These are phyloP conservation scores for Zizania latifolia DNA, from an alignment of 176 grass and related monocot genomes.

Conservation along the genomic window DNA sequence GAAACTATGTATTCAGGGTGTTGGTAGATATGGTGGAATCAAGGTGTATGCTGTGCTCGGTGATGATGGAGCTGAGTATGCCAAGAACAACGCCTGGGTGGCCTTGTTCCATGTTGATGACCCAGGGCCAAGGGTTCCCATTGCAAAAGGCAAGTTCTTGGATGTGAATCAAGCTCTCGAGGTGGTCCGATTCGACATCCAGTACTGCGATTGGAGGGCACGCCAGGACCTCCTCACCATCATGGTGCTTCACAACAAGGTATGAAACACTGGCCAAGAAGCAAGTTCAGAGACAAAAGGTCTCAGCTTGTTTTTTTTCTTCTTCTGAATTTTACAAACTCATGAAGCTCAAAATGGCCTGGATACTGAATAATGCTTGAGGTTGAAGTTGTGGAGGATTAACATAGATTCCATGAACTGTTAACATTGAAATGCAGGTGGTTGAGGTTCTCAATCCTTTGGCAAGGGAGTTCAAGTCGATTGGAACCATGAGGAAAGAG, in stretches of 20 bases:
- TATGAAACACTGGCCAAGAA: not conserved
- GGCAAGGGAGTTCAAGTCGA: constrained; percentile 86
- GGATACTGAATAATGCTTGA: not conserved
- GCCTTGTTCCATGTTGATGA: constrained; percentile 85
- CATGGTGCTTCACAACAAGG: constrained; percentile 94
- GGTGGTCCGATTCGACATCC: constrained; percentile 89
- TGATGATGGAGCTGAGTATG: constrained; percentile 43
- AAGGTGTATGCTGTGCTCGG: constrained; percentile 73
- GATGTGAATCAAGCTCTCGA: constrained; percentile 90
- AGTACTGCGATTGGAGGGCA: constrained; percentile 92
- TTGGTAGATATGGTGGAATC: constrained; percentile 64
- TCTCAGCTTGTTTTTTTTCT: not conserved
- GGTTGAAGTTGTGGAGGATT: not conserved
- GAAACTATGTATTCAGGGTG: constrained; percentile 36
- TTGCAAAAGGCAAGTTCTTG: constrained; percentile 59
- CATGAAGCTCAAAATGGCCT: not conserved
- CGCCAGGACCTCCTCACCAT: constrained; percentile 86
- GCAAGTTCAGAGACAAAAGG: not conserved
- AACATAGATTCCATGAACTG: not conserved
- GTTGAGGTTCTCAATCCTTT: constrained; percentile 89
- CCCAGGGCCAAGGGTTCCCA: constrained; percentile 64
- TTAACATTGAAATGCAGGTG: constrained; percentile 45
- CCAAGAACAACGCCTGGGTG: constrained; percentile 53
- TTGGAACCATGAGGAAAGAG: constrained; percentile 87
- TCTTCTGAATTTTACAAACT: not conserved